Base-by-base conservation (phyloP, 495 filamentous ascomycete species). In the Annulohypoxylon moriforme region DNA sequence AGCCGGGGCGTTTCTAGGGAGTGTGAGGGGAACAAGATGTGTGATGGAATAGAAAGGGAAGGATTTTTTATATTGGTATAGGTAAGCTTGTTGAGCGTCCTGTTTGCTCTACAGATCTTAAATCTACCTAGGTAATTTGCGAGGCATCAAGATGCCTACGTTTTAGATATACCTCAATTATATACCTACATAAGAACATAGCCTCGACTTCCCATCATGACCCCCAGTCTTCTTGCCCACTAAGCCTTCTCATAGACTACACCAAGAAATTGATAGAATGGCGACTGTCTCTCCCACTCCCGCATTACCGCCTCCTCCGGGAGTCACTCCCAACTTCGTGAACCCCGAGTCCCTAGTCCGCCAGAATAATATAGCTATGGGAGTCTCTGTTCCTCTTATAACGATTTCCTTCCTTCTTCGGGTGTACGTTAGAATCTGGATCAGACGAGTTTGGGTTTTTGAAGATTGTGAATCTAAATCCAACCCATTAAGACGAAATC, bases 321-420 rank as follows among this genome's bases (percentile, higher is more conserved):
- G 71, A 10, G 36, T 50, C 1, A 68, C 58, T 0, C 63, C 74
- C 0, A 58, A 76, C 38, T 60, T 64, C 22, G 20, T 20, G 2
- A 16, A 74, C 47, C 71, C 71, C 1, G 34, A 14, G 18, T 60
- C 71, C 40, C n/a, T 55, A 4, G 27, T 3, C n/a, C 0, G 9
- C 0, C 3, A 8, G 14, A 33, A 16, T 9, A 64, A 76, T n/a
- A 69, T 78, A 42, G 74, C 72, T 29, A 69, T 72, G 31, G 70
- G 64, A 3, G 47, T 79, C 42, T 69, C 62, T 36, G 56, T 82
- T 18, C 52, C 75, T 5, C 44, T 79, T 13, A 71, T 64, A 16
- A 77, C 78, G 0, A 55, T 76, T 11, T 78, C 74, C 53, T 68
- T 80, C n/a, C 46, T 47, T 0, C 69, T 80, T 46, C 69, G 79